phyloP scores from a whole-genome alignment of 2,329 filamentous ascomycete species.

The Aspergillus ochraceus region DNA sequence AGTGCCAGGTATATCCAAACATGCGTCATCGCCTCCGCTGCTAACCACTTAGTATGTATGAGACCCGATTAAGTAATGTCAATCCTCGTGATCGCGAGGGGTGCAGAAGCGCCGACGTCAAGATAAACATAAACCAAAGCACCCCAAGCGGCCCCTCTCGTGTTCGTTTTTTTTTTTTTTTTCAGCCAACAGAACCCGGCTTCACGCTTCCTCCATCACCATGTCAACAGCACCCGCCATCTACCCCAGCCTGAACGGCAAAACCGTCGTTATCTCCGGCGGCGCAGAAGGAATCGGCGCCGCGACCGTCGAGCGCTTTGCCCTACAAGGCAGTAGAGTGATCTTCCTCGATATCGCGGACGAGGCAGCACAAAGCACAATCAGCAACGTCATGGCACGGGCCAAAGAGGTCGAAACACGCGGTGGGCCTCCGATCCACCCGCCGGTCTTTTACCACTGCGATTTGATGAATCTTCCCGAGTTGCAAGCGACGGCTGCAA shows the following conservation, averaged over 20 bases:
- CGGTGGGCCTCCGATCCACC: slow-evolving; percentile 1
- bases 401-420: no score
- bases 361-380: slow-evolving; percentile 25
- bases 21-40: no score
- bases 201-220: background rate
- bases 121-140: no score
- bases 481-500: slow-evolving; percentile 28
- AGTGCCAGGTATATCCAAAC: no score
- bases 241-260: slow-evolving; percentile 21
- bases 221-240: slow-evolving; percentile 10
- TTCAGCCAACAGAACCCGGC: no score
- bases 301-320: slow-evolving; percentile 45
- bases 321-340: slow-evolving; percentile 46
- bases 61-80: no score
- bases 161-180: no score
- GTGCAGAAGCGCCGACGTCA: no score
- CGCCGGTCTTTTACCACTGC: slow-evolving; percentile 45
- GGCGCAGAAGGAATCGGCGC: slow-evolving; percentile 51
- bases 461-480: slow-evolving; percentile 41
- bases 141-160: no score
- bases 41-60: no score
- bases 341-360: slow-evolving; percentile 46
- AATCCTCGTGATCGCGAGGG: no score
- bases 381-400: slow-evolving; percentile 6
- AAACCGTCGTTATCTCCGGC: slow-evolving; percentile 47